phyloP scores from a whole-genome alignment of 176 grass and related monocot species.

The Pontederia paniculata region DNA sequence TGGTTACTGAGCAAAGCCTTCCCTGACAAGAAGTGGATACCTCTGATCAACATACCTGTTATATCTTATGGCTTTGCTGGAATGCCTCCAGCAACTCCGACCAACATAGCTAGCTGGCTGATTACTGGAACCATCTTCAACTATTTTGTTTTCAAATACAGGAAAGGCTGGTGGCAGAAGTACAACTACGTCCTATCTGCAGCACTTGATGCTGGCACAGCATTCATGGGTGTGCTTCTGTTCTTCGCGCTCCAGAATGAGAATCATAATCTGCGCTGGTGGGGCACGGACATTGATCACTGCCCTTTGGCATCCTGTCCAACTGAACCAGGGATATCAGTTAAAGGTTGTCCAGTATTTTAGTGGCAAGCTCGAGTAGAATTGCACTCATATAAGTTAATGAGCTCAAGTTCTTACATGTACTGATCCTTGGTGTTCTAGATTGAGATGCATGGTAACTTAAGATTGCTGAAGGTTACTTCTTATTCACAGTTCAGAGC shows the following conservation, averaged over 20 bases:
- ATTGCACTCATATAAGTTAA: too few species aligned
- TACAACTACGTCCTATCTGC: slow-evolving; percentile 96
- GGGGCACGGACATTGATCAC: slow-evolving; percentile 84
- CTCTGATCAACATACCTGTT: slow-evolving; percentile 82
- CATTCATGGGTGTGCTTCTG: slow-evolving; percentile 93
- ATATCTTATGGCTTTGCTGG: slow-evolving; percentile 92
- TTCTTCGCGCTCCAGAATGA: slow-evolving; percentile 93
- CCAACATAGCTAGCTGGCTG: slow-evolving; percentile 92
- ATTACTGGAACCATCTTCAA: slow-evolving; percentile 84
- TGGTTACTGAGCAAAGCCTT: slow-evolving; percentile 79
- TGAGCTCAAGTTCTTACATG: too few species aligned
- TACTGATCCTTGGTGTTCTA: too few species aligned
- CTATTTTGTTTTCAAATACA: slow-evolving; percentile 79
- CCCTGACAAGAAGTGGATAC: slow-evolving; percentile 94
- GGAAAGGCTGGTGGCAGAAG: slow-evolving; percentile 92
- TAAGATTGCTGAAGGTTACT: too few species aligned
- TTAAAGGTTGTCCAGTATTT: slow-evolving; percentile 80
- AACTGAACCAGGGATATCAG: slow-evolving; percentile 59
- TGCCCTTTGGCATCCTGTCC: slow-evolving; percentile 84
- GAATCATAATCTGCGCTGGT: slow-evolving; percentile 72
- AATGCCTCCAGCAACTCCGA: slow-evolving; percentile 91
- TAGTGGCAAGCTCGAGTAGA: slow-evolving; percentile 13
- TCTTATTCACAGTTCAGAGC: too few species aligned
- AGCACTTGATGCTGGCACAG: slow-evolving; percentile 82
- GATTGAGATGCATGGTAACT: too few species aligned